phyloP scores from a whole-genome alignment of 169 alveolate species.

The Cryptosporidium andersoni region DNA sequence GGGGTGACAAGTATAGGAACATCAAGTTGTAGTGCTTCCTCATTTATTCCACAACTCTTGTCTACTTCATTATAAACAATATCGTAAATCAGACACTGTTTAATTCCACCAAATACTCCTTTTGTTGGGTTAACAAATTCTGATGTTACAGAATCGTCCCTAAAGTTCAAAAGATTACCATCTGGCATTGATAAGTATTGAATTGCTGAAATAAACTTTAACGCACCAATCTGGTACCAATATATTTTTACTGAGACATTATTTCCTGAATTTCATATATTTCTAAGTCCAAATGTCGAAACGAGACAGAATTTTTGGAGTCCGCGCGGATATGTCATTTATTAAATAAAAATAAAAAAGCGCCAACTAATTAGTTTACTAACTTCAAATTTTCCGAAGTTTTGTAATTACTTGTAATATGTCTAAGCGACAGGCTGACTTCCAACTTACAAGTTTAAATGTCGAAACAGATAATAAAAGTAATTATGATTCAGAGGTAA shows the following conservation, averaged over 20 bases:
- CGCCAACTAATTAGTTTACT: not conserved
- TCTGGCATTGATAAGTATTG: not conserved
- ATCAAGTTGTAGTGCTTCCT: slow-evolving; percentile 29
- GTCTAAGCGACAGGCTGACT: slow-evolving; percentile 65
- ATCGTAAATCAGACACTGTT: slow-evolving; percentile 24
- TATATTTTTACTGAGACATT: not conserved
- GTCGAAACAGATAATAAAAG: slow-evolving; percentile 17
- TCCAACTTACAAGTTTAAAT: slow-evolving; percentile 48
- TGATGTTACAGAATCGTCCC: not conserved
- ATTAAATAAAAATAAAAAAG: not conserved
- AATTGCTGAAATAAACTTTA: not conserved
- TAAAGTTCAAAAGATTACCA: not conserved
- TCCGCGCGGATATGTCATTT: not conserved
- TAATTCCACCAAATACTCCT: slow-evolving; percentile 60
- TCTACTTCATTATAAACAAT: not conserved
- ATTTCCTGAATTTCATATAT: too few relatives aligned
- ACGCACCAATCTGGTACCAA: not conserved
- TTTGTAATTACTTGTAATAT: slow-evolving; percentile 1
- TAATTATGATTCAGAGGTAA: not conserved
- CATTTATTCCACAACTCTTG: not conserved
- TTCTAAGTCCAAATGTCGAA: too few relatives aligned
- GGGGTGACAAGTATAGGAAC: slow-evolving; percentile 34
- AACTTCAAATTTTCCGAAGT: not conserved
- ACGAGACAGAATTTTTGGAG: too few relatives aligned
- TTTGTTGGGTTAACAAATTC: not conserved